Evolutionary conservation across 1,284 basidiomycete genomes (phyloP).

Genomic region (Phellinidium pouzarii): DNA sequence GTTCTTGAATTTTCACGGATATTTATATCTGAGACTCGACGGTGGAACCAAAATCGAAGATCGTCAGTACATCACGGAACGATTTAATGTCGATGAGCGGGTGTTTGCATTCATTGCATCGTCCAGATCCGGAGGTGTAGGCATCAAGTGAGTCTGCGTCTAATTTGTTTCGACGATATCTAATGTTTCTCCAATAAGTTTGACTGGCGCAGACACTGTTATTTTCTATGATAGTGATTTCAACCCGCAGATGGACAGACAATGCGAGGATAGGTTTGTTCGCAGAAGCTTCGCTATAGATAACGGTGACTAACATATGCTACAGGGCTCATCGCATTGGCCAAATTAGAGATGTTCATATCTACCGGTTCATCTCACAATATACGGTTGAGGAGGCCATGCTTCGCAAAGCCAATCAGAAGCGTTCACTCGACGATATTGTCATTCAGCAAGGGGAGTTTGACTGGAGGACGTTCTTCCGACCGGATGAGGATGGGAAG

Average conservation of each 20-base stretch:
- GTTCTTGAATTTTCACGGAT: constrained; percentile 90
- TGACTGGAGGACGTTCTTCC: constrained; percentile 84
- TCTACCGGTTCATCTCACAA: constrained; percentile 90
- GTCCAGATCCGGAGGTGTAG: constrained; percentile 90
- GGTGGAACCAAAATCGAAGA: constrained; percentile 96
- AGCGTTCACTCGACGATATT: constrained; percentile 83
- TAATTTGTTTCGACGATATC: constrained; percentile 7
- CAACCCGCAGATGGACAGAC: constrained; percentile 95
- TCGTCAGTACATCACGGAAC: constrained; percentile 89
- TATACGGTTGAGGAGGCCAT: constrained; percentile 96
- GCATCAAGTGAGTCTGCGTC: constrained; percentile 73
- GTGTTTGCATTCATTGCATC: constrained; percentile 94
- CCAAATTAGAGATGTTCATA: constrained; percentile 94
- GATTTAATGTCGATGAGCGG: constrained; percentile 91
- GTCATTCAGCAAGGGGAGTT: constrained; percentile 95
- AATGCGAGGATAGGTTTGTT: constrained; percentile 89
- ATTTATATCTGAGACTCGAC: constrained; percentile 88
- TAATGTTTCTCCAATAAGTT: constrained; percentile 33
- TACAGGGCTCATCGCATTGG: constrained; percentile 86
- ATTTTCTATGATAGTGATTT: constrained; percentile 97
- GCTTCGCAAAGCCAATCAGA: constrained; percentile 94
- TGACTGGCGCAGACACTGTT: constrained; percentile 96
- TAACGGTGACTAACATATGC: constrained; percentile 1
- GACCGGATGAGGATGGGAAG: constrained; percentile 37
- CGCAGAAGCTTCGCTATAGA: neutral